Evolutionary conservation across 2,329 filamentous ascomycete species (phyloP), one percentile per base, ranked within the genome.

Genomic region (Penicillium sclerotiorum): DNA sequence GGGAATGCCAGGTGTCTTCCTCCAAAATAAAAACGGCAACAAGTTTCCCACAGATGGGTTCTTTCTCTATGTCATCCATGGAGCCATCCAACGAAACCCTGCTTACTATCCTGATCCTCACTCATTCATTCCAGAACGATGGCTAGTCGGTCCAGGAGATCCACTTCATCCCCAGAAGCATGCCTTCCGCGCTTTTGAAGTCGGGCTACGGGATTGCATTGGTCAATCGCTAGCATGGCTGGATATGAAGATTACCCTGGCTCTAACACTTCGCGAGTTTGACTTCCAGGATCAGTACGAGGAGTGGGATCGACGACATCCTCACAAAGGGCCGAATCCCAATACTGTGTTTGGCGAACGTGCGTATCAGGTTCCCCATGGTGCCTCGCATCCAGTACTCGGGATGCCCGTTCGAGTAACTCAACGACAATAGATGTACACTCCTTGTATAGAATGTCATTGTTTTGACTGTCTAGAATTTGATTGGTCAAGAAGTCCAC

Each of bases 161-260:
- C 32, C 30, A 55, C 47, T 58, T 15, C 21, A 45, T 27, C 18
- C 21, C 42, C 50, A 56, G n/a, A 69, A 70, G 17, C 69, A 70
- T 39, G 78, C 77, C 1, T 80, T 71, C 71, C 66, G 77, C 13
- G 70, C 76, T 0, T 81, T 81, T 59, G 75, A 77, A 50, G 72
- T 74, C 35, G 77, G 78, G 0, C 69, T 71, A 1, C 63, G 78
- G 8, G 75, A 73, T 22, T 80, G 79, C 52, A 70, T 81, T 18
- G 79, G 79, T 3, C 74, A 79, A 51, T 71, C 76, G 39, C 62
- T 80, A 15, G 77, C 77, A 0, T 72, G 77, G 56, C 67, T 79
- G 20, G 76, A 79, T 58, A 44, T 52, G 1, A 47, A 49, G 18
- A 52, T 59, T 4, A 57, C 57, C 33, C 39, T 62, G 5, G 58